Evolutionary conservation across 1,284 basidiomycete species (phyloP), one percentile per base, ranked within the genome.

Genomic region (Ceratobasidium theobromae): DNA sequence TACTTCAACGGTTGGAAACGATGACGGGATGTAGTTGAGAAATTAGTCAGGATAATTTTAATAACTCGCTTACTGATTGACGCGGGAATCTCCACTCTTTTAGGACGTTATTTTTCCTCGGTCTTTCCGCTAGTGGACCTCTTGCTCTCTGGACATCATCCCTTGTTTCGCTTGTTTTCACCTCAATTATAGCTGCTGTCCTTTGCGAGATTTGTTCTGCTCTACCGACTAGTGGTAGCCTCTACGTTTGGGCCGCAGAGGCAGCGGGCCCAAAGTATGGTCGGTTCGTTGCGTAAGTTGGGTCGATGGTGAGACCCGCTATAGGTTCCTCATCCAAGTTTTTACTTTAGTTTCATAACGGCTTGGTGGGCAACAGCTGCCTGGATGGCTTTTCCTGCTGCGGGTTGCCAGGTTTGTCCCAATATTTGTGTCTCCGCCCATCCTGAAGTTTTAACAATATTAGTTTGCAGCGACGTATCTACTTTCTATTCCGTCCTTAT

Each of bases 201-300:
- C 79, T 95, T 30, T 91, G 92, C 23, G 92, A 95, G 74, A 85
- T 93, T 52, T 93, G 91, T 75, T 93, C 91, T 43, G 90, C 90
- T 1, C 78, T 93, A 18, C 91, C 91, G 2, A 76, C 93, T 46
- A 91, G 89, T 64, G 92, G 92, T 8, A 93, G 90, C 6, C 93
- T 94, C 75, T 94, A 94, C 76, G 86, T 93, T 66, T 94, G 92
- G 92, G 88, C 90, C 0, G 91, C 91, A 28, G 91, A 92, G 73
- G 91, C 90, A 70, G 92, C 89, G 3, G 91, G 91, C 1, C 86
- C 86, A 11, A 91, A 89, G 71, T 87, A 91, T 72, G 89, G 85
- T 1, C 81, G 91, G 43, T 88, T 93, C 75, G 84, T 92, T 70
- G 92, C 60, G 60, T 64, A 43, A 64, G 60, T 64, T 1, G 16